Conservation (phyloP, 2,329 filamentous ascomycete species). For the Cladophialophora yegresii region DNA sequence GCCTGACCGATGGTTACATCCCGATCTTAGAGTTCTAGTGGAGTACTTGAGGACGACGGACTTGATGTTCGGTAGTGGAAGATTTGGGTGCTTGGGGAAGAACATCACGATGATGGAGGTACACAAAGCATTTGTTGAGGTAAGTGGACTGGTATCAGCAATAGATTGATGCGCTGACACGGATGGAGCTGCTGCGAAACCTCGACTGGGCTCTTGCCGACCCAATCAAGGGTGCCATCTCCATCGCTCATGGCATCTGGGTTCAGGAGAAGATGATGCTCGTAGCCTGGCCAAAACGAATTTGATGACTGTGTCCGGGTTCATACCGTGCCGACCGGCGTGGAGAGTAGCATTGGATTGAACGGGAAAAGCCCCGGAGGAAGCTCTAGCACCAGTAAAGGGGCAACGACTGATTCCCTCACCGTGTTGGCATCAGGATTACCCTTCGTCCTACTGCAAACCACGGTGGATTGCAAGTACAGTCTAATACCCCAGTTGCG, state of each 20-base stretch:
- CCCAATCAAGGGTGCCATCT: slow-evolving; percentile 5
- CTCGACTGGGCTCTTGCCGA: slow-evolving; percentile 20
- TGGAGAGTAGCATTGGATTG: no score
- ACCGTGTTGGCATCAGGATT: no score
- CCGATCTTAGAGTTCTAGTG: slow-evolving; percentile 11
- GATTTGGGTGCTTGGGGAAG: slow-evolving; percentile 21
- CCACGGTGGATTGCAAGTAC: no score
- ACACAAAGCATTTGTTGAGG: slow-evolving; percentile 15
- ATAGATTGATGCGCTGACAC: background rate
- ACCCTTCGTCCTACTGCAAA: no score
- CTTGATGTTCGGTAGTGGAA: slow-evolving; percentile 20
- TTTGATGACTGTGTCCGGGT: no score
- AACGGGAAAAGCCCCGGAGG: no score
- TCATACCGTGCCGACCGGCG: no score
- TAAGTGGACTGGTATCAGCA: no score
- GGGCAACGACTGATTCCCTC: no score
- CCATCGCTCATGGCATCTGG: slow-evolving; percentile 2
- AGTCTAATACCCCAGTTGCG: no score
- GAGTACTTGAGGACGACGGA: slow-evolving; percentile 8
- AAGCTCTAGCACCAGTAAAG: no score
- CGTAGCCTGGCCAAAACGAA: no score
- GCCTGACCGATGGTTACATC: slow-evolving; percentile 36
- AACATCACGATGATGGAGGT: slow-evolving; percentile 24
- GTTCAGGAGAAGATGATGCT: slow-evolving; percentile 1
- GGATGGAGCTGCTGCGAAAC: slow-evolving; percentile 15